Base-by-base conservation (phyloP, 2,329 filamentous ascomycete genomes). In the Penicillium janthinellum region DNA sequence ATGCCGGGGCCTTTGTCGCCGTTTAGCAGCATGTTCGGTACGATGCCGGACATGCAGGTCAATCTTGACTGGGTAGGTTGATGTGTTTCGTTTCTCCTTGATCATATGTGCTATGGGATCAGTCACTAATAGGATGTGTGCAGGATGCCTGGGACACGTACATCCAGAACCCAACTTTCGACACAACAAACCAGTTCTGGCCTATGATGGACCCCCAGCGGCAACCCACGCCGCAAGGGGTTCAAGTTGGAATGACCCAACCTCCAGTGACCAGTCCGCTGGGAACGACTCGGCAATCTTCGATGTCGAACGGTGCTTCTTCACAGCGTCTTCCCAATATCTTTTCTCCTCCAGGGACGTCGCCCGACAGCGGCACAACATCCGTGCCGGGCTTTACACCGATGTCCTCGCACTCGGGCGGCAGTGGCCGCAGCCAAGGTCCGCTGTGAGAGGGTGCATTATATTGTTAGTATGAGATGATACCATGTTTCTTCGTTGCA, bases 91-190 rank as follows among this genome's bases (percentile, higher is more conserved):
- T 22, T 8, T 12, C 3, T n/a, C 11, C 4, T 28, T 17, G 17
- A 35, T 15, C 22, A 20, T 28, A 28, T 45, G 22, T 20, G 10
- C 12, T 10, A 5, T 17, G 15, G 8, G n/a, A 35, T 35, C 34
- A 17, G 22, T 1, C 35, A 53, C 28, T 49, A 14, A 17, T 42
- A 25, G 17, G 25, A 8, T 8, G n/a, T 49, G n/a, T 12, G 8
- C 64, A 88, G 86, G 84, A 88, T 62, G 86, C 86, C 31, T 90
- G 87, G 87, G 88, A 90, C 70, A 85, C 82, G 6, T 90, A 89
- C 66, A 85, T 90, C 50, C 87, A 89, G 71, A 86, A 84, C 54
- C 80, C 84, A 5, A 80, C 71, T 6, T 63, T 81, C 37, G 80
- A 82, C 50, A 69, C 74, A 10, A 66, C 74, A 14, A 77, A 71